Evolutionary conservation across 805 yeast genomes (phyloP).

Genomic region (Metschnikowia arizonensis): DNA sequence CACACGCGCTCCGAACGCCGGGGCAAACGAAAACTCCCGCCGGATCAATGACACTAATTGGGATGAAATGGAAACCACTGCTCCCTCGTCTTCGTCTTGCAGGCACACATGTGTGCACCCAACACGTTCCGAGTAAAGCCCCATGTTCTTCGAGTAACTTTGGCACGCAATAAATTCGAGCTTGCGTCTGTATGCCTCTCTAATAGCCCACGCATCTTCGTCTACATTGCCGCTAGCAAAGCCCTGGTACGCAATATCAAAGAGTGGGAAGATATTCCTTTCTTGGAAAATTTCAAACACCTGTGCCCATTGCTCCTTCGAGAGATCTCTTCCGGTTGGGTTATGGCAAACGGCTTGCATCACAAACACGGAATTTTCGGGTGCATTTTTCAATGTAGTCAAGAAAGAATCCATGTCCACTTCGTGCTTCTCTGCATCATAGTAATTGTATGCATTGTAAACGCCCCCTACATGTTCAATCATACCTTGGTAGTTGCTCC

Average conservation of each 20-base stretch:
- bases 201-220: slow-evolving; percentile 37
- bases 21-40: slow-evolving; percentile 43
- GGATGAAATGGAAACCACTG: slow-evolving; percentile 19
- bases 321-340: slow-evolving; percentile 42
- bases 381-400: slow-evolving; percentile 28
- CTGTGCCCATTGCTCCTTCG: slow-evolving; percentile 34
- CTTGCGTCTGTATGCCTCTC: slow-evolving; percentile 28
- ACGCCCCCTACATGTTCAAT: slow-evolving; percentile 29
- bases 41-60: slow-evolving; percentile 33
- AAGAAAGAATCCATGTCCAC: slow-evolving; percentile 28
- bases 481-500: slow-evolving; percentile 40
- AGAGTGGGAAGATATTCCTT: slow-evolving; percentile 27
- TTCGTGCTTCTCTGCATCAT: slow-evolving; percentile 24
- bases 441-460: slow-evolving; percentile 28
- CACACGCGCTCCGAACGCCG: slow-evolving; percentile 45
- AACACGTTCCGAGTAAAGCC: slow-evolving; percentile 38
- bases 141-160: slow-evolving; percentile 41
- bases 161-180: slow-evolving; percentile 28
- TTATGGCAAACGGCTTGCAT: slow-evolving; percentile 44
- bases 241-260: slow-evolving; percentile 44
- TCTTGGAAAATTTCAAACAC: slow-evolving; percentile 25
- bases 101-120: slow-evolving; percentile 34
- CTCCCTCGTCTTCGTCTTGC: slow-evolving; percentile 8
- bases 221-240: slow-evolving; percentile 30
- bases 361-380: slow-evolving; percentile 31